Percentiles rank a stretch among this genome's conserved stretches.
Evolutionary conservation across 2,329 filamentous ascomycete genomes (phyloP).

Genomic region (Xylariaceae sp.): DNA sequence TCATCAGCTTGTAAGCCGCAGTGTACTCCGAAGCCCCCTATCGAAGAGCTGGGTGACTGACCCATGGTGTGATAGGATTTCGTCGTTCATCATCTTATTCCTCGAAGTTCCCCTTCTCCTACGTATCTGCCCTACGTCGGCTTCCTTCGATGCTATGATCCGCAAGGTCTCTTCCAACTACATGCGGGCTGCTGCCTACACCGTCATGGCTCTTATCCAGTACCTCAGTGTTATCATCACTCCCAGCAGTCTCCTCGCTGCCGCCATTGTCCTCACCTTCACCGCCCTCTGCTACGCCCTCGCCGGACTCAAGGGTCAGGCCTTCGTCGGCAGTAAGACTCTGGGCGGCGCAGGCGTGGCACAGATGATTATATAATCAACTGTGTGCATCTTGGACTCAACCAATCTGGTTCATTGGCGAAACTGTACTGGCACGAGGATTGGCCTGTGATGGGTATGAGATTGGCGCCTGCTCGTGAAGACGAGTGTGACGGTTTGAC

Average conservation of each 20-base stretch:
- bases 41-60: not conserved
- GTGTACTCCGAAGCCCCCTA: not conserved
- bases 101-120: slow-evolving; percentile 90
- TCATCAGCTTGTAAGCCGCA: slow-evolving; percentile 48
- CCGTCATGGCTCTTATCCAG: slow-evolving; percentile 72
- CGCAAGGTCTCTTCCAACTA: slow-evolving; percentile 93
- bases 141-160: slow-evolving; percentile 82
- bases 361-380: slow-evolving; percentile 89
- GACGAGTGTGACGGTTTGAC: not conserved
- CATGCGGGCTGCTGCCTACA: slow-evolving; percentile 87
- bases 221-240: slow-evolving; percentile 69
- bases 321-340: slow-evolving; percentile 90
- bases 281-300: slow-evolving; percentile 76
- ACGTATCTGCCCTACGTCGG: slow-evolving; percentile 93
- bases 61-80: slow-evolving; percentile 46
- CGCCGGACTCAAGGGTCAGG: slow-evolving; percentile 76
- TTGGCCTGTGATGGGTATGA: not conserved
- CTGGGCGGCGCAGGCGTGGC: slow-evolving; percentile 88
- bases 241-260: slow-evolving; percentile 73
- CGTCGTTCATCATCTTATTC: slow-evolving; percentile 70
- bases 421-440: not conserved
- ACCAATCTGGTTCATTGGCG: not conserved
- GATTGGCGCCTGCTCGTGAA: not conserved
- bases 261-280: slow-evolving; percentile 72
- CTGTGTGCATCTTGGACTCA: not conserved